Base-by-base conservation (phyloP, 208 protist species). In the Acanthamoeba triangularis region DNA sequence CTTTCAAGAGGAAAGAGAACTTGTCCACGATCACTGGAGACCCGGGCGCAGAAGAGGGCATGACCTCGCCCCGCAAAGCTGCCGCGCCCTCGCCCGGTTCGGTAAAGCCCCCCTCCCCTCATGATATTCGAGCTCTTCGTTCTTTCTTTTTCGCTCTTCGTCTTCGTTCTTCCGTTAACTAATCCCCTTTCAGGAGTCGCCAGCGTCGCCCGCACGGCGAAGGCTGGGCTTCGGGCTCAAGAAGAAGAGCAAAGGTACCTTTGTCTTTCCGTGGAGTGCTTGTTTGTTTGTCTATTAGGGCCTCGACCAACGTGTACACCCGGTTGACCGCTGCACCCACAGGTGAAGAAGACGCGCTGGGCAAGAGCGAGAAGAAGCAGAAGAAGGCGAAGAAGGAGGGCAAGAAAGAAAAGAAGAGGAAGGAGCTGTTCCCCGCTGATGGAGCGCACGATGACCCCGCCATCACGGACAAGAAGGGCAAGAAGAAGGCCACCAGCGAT, bases 201-300 rank as follows among this genome's bases (percentile, higher is more conserved):
- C 72, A 30, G 35, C 72, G 18, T 82, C 72, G 33, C 72, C 72
- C 2, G 33, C 72, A 20, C 72, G 72, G 23, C 7, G 72, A 23
- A 82, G 72, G 37, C 41, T 82, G 5, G 67, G 67, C n/a, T 82
- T 82, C 30, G 72, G 72, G 33, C 72, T 82, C n/a, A 49, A 49
- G 35, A 82, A 82, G 72, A 82, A 82, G 23, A 82, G 33, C 37
- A 82, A 72, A 37, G 65, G 72, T 82, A 1, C 37, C 63, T 1
- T n/a, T 59, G 18, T 14, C 65, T 23, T 6, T 37, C 30, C 11
- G 3, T 10, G 52, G 52, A 16, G 16, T 16, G 52, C 7, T 16
- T 7, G 16, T 16, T 59, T 59, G 52, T 59, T 18, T 23, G 13
- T 14, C 0, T 59, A 59, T 14, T 0, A n/a, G 61, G 16, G 8